Evolutionary conservation across 768 basidiomycete genomes (phyloP), one percentile per base, ranked within the genome.

Genomic region (Russula lepida): DNA sequence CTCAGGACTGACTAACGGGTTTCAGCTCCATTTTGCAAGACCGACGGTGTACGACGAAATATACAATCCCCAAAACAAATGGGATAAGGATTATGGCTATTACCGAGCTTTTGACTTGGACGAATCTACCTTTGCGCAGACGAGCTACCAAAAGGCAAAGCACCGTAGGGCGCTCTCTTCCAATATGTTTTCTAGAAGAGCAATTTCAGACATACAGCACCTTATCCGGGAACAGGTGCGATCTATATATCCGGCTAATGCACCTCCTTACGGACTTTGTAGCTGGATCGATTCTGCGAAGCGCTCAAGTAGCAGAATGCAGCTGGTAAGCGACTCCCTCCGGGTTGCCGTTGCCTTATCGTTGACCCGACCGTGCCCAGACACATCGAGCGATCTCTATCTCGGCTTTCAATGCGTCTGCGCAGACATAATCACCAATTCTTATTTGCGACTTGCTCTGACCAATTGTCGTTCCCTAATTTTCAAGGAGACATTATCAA

Each of bases 401-500:
- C 67, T 73, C 33, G 78, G 76, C 7, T 79, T 76, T 54, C 72
- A 77, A 33, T 75, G 76, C 30, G 68, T 73, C 13, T 72, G 77
- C 11, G 66, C 78, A 60, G 79, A 79, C 62, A 74, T 77, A 51
- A 76, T 80, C 54, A 70, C 77, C 13, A 69, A 73, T 77, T 78
- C 64, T 75, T 74, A 63, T 79, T 79, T 53, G 71, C 72, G 12
- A 66, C 69, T 28, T 73, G 68, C 25, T 60, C 70, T 30, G 67
- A 74, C 49, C 68, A 72, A 7, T 66, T 78, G 11, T 68, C 72
- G 21, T 65, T 60, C 39, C 70, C 69, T 4, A 68, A 69, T 9
- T 79, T 80, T 60, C 65, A 66, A 13, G 68, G 73, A 17, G 73
- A 74, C 6, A 58, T 78, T 11, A 60, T 78, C 13, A 33, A 71